Base-by-base conservation (phyloP, 371 early-diverging fungal genomes). In the Mucor ambiguus region DNA sequence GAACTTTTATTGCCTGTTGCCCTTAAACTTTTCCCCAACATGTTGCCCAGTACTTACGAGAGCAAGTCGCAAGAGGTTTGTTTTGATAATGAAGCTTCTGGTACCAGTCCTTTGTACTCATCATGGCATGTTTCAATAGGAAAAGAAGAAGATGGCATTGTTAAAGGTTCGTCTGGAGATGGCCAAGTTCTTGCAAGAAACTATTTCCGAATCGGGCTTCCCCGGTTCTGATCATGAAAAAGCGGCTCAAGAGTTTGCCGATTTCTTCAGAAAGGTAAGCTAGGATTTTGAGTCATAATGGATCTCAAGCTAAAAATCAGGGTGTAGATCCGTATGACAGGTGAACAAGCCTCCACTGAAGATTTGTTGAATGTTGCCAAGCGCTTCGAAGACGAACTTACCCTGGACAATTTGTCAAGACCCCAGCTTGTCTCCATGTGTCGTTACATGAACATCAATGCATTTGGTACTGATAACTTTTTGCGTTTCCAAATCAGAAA, bases 1-100 rank as follows among this genome's bases (percentile, higher is more conserved):
- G 97, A 98, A 79, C 84, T 98, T 14, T 79, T 95, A 26, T 76
- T 98, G 28, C 98, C 98, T 4, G 88, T 98, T 24, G 89, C 94
- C 14, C 80, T 98, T 37, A 93, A 94, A 74, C 77, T 98, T 55
- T 98, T 97, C 90, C 98, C 98, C 37, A 93, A 95, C 73, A 95
- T 98, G 95, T 78, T 98, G 43, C 98, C 98, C 4, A 92, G 92
- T 65, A 97, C 98, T 4, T 98, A 94, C 77, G 96, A 95, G 77
- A 90, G 91, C 87, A 93, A 95, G 77, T 92, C 85, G 69, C 87
- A 87, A 67, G 92, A 85, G 77, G 90, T 88, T 41, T 41, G 43
- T 28, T 14, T 3, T 18, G 22, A 2, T 12, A 56, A 2, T 41
- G n/a, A 30, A 2, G 0, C 2, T 7, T 1, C 7, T 16, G 0